Percentiles rank a stretch among this genome's conserved stretches.
phyloP scores from a whole-genome alignment of 192 early-diverging fungal genomes.

The Rhizoclosmatium sp. region DNA sequence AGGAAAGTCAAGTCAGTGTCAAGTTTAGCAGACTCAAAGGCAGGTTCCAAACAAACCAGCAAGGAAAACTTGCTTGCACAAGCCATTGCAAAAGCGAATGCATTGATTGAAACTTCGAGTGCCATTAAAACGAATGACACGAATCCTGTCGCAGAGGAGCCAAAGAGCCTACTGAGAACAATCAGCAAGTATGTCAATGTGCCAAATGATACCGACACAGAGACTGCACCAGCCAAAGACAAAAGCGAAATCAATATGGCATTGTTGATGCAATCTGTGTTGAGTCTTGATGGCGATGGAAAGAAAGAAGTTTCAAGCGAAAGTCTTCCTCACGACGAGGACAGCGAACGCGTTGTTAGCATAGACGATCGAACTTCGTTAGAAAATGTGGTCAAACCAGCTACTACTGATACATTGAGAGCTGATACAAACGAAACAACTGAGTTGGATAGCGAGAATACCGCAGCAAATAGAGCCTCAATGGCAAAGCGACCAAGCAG shows the following conservation, averaged over 20 bases:
- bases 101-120: neutral
- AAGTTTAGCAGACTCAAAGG: slow-evolving; percentile 1
- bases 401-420: too few relatives aligned
- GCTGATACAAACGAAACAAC: too few relatives aligned
- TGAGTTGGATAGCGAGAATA: too few relatives aligned
- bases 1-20: slow-evolving; percentile 16
- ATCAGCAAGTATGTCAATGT: neutral
- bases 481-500: too few relatives aligned
- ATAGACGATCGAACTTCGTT: neutral
- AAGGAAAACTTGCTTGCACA: slow-evolving; percentile 1
- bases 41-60: neutral
- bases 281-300: slow-evolving; percentile 14
- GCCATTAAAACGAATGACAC: neutral
- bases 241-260: slow-evolving; percentile 5
- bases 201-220: neutral
- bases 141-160: neutral
- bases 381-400: too few relatives aligned
- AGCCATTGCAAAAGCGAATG: slow-evolving; percentile 7
- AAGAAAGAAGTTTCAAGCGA: neutral
- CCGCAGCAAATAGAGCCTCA: too few relatives aligned
- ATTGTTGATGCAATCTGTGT: slow-evolving; percentile 17
- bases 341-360: neutral
- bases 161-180: neutral
- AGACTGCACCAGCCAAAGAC: neutral
- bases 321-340: neutral